Conservation (phyloP, 179 eudicot species). For the Nepenthes alata region DNA sequence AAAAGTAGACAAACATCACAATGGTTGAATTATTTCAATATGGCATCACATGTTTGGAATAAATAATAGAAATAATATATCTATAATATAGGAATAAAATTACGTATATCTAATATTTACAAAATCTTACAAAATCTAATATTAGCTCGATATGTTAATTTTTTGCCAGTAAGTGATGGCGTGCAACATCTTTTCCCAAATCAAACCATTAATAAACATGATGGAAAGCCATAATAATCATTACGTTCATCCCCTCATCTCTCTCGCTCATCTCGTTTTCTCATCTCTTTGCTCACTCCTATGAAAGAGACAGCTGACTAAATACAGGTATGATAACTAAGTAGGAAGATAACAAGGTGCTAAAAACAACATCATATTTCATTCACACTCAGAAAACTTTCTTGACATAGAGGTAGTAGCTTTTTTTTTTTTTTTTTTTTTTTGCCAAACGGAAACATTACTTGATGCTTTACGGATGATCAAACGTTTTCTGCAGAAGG, state of each 20-base stretch:
- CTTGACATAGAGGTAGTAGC: not conserved
- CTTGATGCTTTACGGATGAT: constrained; percentile 3
- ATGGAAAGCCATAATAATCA: not conserved
- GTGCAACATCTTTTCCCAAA: not conserved
- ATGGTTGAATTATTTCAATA: too few relatives aligned
- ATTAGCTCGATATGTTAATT: too few relatives aligned
- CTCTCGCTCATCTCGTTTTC: not conserved
- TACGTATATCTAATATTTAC: too few relatives aligned
- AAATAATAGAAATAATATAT: too few relatives aligned
- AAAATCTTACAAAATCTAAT: too few relatives aligned
- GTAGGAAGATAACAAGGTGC: not conserved
- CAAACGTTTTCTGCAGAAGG: constrained; percentile 59
- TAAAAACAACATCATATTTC: not conserved
- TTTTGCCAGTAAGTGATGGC: too few relatives aligned
- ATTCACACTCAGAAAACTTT: not conserved
- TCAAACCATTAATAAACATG: not conserved
- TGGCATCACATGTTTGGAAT: too few relatives aligned
- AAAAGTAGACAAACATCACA: too few relatives aligned
- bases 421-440: too few relatives aligned
- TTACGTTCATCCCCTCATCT: not conserved
- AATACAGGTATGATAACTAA: not conserved
- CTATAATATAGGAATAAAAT: too few relatives aligned
- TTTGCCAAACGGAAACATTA: not conserved
- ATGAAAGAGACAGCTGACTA: not conserved
- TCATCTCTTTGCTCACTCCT: not conserved